Evolutionary conservation across 1,284 basidiomycete species (phyloP), one percentile per base, ranked within the genome.

Genomic region (Cutaneotrichosporon sp.): DNA sequence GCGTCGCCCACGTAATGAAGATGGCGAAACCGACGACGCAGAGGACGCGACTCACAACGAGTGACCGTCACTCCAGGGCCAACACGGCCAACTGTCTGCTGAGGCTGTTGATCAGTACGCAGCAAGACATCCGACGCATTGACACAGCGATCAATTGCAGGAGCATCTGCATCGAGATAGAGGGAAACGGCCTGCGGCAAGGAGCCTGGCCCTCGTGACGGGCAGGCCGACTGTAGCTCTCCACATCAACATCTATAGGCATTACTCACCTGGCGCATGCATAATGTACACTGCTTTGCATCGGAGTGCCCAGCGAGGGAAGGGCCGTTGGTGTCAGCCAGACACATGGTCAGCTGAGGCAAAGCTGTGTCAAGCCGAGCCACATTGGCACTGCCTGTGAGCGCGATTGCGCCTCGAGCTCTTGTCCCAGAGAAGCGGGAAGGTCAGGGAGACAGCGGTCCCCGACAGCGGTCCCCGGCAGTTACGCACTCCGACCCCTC

Each of bases 1-100:
- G 64, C 64, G 64, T 24, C 64, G 64, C 3, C 64, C 64, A 4
- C 59, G 64, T 13, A 63, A 60, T 54, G 64, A 63, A n/a, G 64
- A 66, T 7, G 64, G 61, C 20, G 64, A 63, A 13, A 54, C 52
- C 9, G 64, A 66, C 7, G 56, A 58, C 10, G 64, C 60, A 5
- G 64, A 66, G 9, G 50, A 50, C 11, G 20, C 16, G 20, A n/a
- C 31, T 31, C 29, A 51, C n/a, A 51, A 51, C 50, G 50, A 51
- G 20, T 51, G 31, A 51, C 47, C 4, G 47, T 4, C 25, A 49
- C 27, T 42, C 16, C 8, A 49, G 25, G 25, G 14, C 16, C 18
- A 18, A 9, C 22, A 13, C 47, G 13, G 9, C 1, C 25, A n/a
- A n/a, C n/a, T n/a, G n/a, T n/a, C n/a, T n/a, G 10, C 11, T 22